Conservation (phyloP, 2,329 filamentous ascomycete genomes). For the Trichoderma brevicompactum region DNA sequence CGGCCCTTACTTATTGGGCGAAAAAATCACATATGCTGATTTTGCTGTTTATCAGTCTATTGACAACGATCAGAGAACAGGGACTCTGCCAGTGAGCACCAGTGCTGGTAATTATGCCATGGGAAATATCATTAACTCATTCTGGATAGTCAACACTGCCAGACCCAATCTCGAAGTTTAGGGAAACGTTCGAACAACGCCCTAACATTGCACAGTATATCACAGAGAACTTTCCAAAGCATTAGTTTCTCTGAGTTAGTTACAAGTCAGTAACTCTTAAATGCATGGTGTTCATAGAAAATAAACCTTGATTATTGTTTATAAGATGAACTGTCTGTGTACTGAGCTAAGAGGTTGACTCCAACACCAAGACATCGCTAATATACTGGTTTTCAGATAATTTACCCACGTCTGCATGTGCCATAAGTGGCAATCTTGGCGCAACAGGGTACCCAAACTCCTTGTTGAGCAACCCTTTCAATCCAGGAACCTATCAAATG, state of each 20-base stretch:
- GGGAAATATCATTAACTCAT: not conserved
- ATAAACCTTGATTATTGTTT: no score
- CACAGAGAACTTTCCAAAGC: conserved; percentile 3
- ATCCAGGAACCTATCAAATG: not conserved
- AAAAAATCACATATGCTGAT: conserved; percentile 45
- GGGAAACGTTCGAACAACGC: conserved; percentile 18
- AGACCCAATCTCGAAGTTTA: not conserved
- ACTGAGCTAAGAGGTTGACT: not conserved
- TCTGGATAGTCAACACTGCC: not conserved
- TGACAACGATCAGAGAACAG: conserved; percentile 43
- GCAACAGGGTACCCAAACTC: conserved; percentile 1
- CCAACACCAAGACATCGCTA: not conserved
- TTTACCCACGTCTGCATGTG: not conserved
- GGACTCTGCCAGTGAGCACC: conserved; percentile 44
- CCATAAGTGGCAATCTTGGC: conserved; percentile 7
- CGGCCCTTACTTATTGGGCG: conserved; percentile 45
- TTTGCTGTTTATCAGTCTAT: conserved; percentile 47
- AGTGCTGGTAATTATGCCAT: no score
- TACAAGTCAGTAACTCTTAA: not conserved
- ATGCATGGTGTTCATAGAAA: not conserved
- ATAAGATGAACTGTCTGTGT: not conserved
- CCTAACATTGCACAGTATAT: conserved; percentile 26
- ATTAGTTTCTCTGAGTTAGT: not conserved
- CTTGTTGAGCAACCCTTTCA: not conserved
- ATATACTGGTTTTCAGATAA: not conserved